Percentiles rank a stretch among this genome's conserved stretches.
Evolutionary conservation across 2,329 filamentous ascomycete species (phyloP).

Genomic region (Pseudonectria foliicola): DNA sequence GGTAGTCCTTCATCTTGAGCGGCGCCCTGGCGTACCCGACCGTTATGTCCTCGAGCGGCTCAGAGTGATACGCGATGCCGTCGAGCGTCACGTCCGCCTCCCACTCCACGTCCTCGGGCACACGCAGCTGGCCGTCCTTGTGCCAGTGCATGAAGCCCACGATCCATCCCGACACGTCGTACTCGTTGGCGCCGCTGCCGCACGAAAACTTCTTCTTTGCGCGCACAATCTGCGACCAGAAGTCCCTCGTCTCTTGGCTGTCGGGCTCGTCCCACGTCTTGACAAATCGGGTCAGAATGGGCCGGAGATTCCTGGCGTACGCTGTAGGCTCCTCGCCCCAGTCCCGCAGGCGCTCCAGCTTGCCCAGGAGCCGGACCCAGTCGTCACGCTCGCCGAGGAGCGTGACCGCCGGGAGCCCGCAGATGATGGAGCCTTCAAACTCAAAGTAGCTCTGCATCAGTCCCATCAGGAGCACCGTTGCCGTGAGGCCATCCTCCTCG

Average conservation of each 20-base stretch:
- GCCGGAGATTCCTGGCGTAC: constrained; percentile 33
- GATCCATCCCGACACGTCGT: constrained; percentile 40
- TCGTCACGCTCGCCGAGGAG: constrained; percentile 32
- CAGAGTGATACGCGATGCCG: constrained; percentile 22
- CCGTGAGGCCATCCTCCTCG: constrained; percentile 30
- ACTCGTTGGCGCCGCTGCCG: constrained; percentile 25
- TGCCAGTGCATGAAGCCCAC: constrained; percentile 41
- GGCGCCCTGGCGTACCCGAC: constrained; percentile 34
- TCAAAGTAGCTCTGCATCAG: constrained; percentile 34
- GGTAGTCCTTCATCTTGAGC: constrained; percentile 30
- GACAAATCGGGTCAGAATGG: constrained; percentile 40
- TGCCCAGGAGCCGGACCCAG: constrained; percentile 33
- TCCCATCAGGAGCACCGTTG: constrained; percentile 39
- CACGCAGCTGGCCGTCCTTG: constrained; percentile 23
- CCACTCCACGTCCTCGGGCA: constrained; percentile 8
- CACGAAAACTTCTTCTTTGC: constrained; percentile 25
- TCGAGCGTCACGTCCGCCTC: constrained; percentile 18
- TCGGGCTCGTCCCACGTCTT: constrained; percentile 33
- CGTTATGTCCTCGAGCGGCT: constrained; percentile 23
- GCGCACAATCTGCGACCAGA: constrained; percentile 38
- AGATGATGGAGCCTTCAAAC: constrained; percentile 30
- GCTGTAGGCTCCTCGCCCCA: constrained; percentile 36
- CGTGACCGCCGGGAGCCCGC: constrained; percentile 37
- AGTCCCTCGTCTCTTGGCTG: constrained; percentile 25
- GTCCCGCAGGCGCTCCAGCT: constrained; percentile 34